Evolutionary conservation across 805 yeast species (phyloP).

Genomic region (Sugiyamaella boreocaroliniensis): DNA sequence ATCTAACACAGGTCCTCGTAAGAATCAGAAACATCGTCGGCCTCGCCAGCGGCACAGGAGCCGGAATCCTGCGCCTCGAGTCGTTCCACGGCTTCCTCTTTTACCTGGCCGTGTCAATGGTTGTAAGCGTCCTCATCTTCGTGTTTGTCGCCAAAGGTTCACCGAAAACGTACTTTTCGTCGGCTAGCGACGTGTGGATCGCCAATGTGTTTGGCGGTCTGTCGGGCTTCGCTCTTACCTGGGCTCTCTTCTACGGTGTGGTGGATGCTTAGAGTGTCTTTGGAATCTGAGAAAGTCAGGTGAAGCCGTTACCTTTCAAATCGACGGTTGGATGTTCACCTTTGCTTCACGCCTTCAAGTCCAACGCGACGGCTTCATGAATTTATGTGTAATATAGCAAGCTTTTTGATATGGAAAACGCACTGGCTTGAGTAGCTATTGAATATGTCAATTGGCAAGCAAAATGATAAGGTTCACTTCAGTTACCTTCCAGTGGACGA

Average conservation of each 20-base stretch:
- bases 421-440: background rate
- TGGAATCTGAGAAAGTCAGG: background rate
- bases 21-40: slow-evolving; percentile 42
- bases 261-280: slow-evolving; percentile 27
- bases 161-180: slow-evolving; percentile 36
- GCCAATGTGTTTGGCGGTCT: slow-evolving; percentile 43
- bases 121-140: slow-evolving; percentile 32
- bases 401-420: too few species aligned
- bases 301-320: too few species aligned
- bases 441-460: background rate
- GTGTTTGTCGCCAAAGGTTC: slow-evolving; percentile 31
- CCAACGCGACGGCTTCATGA: too few species aligned
- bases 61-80: slow-evolving; percentile 49
- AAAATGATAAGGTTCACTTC: too few species aligned
- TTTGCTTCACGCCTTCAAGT: too few species aligned
- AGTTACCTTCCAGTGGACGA: too few species aligned
- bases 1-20: slow-evolving; percentile 4
- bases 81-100: slow-evolving; percentile 43
- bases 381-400: too few species aligned
- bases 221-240: slow-evolving; percentile 49
- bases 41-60: slow-evolving; percentile 45
- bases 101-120: slow-evolving; percentile 35
- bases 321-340: too few species aligned
- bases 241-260: slow-evolving; percentile 50
- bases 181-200: slow-evolving; percentile 38